Evolutionary conservation across 345 rosid species (phyloP).

Genomic region (Abelmoschus esculentus): DNA sequence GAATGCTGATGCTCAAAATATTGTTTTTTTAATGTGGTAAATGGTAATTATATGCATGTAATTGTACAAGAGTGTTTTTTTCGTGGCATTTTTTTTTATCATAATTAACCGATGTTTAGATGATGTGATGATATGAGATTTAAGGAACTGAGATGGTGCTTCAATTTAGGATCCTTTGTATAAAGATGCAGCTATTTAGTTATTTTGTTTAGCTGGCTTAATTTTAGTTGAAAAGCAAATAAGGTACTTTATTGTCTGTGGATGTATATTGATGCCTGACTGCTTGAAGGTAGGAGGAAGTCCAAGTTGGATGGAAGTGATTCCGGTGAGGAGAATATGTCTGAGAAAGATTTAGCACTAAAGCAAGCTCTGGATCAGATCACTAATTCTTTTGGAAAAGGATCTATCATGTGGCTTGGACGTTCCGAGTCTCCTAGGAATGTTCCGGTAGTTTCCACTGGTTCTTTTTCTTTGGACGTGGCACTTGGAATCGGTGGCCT

Average conservation of each 20-base stretch:
- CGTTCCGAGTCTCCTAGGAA: conserved; percentile 45
- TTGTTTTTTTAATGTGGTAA: background rate
- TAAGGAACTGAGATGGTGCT: background rate
- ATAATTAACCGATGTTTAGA: background rate
- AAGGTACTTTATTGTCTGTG: background rate
- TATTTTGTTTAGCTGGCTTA: background rate
- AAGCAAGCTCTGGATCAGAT: conserved; percentile 92
- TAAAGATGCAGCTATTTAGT: background rate
- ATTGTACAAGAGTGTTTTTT: background rate
- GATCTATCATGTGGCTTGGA: conserved; percentile 59
- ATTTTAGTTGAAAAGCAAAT: background rate
- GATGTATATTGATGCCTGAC: background rate
- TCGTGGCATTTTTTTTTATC: background rate
- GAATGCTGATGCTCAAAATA: background rate
- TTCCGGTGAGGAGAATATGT: conserved; percentile 61
- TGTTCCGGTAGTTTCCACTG: conserved; percentile 88
- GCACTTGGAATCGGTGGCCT: conserved; percentile 92
- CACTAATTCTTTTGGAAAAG: conserved; percentile 75
- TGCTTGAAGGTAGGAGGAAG: conserved; percentile 51
- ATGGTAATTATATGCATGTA: background rate
- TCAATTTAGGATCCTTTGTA: background rate
- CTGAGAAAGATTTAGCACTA: conserved; percentile 79
- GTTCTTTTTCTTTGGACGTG: conserved; percentile 75
- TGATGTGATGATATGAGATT: background rate
- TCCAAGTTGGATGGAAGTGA: conserved; percentile 74